A percentile compares a stretch with the other conserved stretches of the same genome.
Conservation (phyloP, 129 eudicot genomes). For the Dittrichia graveolens region DNA sequence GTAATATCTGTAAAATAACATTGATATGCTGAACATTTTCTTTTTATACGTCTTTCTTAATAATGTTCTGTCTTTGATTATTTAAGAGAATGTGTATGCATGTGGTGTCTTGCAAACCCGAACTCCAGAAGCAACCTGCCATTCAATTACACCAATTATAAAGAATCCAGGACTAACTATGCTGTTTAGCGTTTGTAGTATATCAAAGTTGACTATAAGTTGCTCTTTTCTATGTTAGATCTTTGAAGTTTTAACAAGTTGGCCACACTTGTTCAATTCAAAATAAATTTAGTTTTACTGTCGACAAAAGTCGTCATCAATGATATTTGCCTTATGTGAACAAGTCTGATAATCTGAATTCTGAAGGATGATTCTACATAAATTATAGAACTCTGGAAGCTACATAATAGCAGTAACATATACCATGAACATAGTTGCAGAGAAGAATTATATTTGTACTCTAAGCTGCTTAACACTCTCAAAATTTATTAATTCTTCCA, state of each 20-base stretch:
- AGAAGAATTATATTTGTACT: no score
- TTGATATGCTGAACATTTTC: slow-evolving; percentile 27
- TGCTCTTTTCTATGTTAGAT: background rate
- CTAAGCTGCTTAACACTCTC: no score
- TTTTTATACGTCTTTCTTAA: slow-evolving; percentile 24
- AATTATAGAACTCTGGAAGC: no score
- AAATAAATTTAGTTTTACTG: background rate
- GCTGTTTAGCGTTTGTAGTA: slow-evolving; percentile 5
- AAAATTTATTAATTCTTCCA: no score
- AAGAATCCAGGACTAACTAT: slow-evolving; percentile 1
- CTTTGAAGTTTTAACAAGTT: slow-evolving; percentile 21
- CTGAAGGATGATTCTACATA: no score
- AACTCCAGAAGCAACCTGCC: background rate
- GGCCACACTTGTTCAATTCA: background rate
- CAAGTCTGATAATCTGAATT: no score
- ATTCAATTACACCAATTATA: slow-evolving; percentile 13
- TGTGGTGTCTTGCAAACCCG: slow-evolving; percentile 28
- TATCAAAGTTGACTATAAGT: slow-evolving; percentile 4
- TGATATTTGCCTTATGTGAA: no score
- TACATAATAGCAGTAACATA: no score
- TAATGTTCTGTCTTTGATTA: slow-evolving; percentile 19
- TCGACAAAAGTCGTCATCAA: background rate
- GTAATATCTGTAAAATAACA: slow-evolving; percentile 23
- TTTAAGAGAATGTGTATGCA: slow-evolving; percentile 12
- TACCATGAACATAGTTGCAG: no score